Base-by-base conservation (phyloP, 31 red algal species). In the Endocladia muricata region DNA sequence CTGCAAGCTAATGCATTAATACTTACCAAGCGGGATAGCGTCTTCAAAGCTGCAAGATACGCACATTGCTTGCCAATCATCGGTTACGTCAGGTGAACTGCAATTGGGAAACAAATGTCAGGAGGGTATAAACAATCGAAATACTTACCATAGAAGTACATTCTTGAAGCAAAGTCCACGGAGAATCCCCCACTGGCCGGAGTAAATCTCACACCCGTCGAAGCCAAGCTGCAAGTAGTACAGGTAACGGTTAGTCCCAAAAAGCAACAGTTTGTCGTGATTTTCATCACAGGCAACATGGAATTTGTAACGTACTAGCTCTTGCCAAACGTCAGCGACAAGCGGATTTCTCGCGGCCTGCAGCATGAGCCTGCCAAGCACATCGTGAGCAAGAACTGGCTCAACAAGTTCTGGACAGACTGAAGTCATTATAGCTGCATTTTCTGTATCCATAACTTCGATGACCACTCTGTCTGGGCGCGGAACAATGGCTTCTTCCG, bases 381-480 rank as follows among this genome's bases (percentile, higher is more conserved):
- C 85, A 80, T 88, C 85, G 74, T 88, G 74, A 74, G 85, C 85
- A 17, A 80, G 68, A 72, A 88, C 85, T 40, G 85, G 68, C 51
- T 88, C 85, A n/a, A 88, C 85, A 15, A 88, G 47, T 44, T 80
- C 85, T 23, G 85, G 85, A 47, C 37, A 88, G 29, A 88, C 68
- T 31, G 74, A 88, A 40, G 64, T 88, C 85, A 88, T 88, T 25
- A 88, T 79, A 5, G 74, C 85, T 0, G 85, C 85, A 68, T 88
- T 88, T 63, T 88, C 85, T 2, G 85, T 80, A 67, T 80, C 85
- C 74, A 88, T 88, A 19, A 88, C 74, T 52, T 88, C 85, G 51
- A 88, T 88, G n/a, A 88, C 85, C 29, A 88, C 68, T 36, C 85
- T 47, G 17, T 81, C 77, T n/a, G 62, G 77, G 4, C 77, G 29